Conservation (phyloP, 495 filamentous ascomycete genomes). For the Cladorrhinum samala region DNA sequence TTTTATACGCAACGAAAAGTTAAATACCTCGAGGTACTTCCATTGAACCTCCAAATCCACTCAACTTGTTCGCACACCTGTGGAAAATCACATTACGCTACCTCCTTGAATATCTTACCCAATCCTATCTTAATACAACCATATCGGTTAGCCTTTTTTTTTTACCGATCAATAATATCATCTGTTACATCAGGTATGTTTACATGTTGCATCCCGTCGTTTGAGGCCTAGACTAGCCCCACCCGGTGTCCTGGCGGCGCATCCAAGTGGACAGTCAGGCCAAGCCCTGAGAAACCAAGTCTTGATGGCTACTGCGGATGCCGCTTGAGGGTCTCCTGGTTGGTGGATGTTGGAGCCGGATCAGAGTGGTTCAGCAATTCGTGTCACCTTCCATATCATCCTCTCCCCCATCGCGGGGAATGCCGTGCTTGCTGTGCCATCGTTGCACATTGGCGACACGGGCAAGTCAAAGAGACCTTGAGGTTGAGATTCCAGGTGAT, state of each 20-base stretch:
- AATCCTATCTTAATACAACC: conserved; percentile 2
- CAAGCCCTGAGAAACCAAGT: background rate
- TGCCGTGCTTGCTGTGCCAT: background rate
- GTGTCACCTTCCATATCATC: background rate
- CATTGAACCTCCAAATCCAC: too few relatives aligned
- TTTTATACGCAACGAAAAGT: too few relatives aligned
- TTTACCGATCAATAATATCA: too few relatives aligned
- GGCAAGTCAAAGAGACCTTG: too few relatives aligned
- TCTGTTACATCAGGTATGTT: background rate
- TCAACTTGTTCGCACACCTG: too few relatives aligned
- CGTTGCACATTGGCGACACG: background rate
- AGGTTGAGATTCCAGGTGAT: too few relatives aligned
- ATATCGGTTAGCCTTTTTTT: background rate
- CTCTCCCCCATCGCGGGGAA: background rate
- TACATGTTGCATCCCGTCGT: background rate
- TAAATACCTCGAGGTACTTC: too few relatives aligned
- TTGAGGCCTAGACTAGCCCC: background rate
- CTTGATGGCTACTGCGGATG: background rate
- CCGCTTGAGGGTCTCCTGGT: background rate
- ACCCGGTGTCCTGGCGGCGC: background rate
- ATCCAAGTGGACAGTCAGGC: conserved; percentile 1
- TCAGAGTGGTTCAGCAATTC: background rate
- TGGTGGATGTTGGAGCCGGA: too few relatives aligned
- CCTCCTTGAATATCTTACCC: too few relatives aligned
- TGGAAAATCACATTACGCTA: too few relatives aligned